Percentiles rank a stretch among this genome's conserved stretches.
Evolutionary conservation across 768 basidiomycete genomes (phyloP).

Genomic region (Lactifluus rugatus): DNA sequence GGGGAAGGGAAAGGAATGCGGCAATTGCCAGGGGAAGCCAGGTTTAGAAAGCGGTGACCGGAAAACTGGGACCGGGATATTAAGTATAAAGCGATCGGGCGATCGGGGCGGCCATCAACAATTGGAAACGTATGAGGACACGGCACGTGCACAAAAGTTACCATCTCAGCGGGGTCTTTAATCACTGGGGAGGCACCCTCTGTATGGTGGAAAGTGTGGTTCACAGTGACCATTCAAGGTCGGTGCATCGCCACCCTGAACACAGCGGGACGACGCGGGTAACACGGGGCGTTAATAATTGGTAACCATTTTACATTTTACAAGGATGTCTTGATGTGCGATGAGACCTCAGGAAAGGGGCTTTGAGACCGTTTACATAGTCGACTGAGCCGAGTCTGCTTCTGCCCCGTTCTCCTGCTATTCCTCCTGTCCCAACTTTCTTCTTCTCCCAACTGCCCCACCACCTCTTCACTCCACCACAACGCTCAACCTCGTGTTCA

Average conservation of each 20-base stretch:
- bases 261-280: background rate
- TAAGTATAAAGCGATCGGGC: background rate
- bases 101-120: background rate
- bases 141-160: too few relatives aligned
- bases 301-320: background rate
- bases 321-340: background rate
- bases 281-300: background rate
- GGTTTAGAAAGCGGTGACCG: too few relatives aligned
- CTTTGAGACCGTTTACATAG: background rate
- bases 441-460: background rate
- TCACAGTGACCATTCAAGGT: too few relatives aligned
- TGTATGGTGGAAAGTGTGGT: too few relatives aligned
- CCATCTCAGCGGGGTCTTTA: too few relatives aligned
- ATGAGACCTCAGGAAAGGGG: conserved; percentile 8
- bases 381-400: background rate
- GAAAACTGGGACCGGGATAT: too few relatives aligned
- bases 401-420: background rate
- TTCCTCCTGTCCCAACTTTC: background rate
- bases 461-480: background rate
- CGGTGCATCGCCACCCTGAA: too few relatives aligned
- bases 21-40: too few relatives aligned
- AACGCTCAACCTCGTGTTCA: background rate
- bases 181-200: too few relatives aligned
- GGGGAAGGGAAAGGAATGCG: too few relatives aligned
- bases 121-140: too few relatives aligned